Percentiles rank a stretch among this genome's conserved stretches.
Conservation (phyloP, 2,329 filamentous ascomycete genomes). For the Colletotrichum viniferum region DNA sequence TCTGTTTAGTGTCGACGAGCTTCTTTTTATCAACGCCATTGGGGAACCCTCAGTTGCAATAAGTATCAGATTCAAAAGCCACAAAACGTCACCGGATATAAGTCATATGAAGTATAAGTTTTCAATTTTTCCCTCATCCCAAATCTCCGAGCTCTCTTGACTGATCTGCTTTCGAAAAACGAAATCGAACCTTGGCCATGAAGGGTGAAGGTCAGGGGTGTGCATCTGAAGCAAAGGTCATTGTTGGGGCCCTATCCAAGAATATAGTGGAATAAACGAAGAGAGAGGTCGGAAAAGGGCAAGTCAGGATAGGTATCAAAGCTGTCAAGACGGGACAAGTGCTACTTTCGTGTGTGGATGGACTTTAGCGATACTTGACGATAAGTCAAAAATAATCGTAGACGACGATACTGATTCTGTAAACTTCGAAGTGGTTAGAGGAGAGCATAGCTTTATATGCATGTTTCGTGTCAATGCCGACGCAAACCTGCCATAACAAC, state of each 20-base stretch:
- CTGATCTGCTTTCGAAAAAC: too few species aligned
- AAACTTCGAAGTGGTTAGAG: neutral
- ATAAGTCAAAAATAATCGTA: neutral
- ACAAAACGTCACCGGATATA: neutral
- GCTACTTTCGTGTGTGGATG: too few species aligned
- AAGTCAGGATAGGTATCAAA: accelerated
- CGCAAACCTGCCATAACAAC: accelerated
- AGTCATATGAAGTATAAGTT: accelerated
- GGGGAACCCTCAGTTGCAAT: too few species aligned
- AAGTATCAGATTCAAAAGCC: neutral
- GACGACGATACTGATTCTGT: too few species aligned
- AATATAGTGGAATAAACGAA: neutral
- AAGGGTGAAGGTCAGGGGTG: too few species aligned
- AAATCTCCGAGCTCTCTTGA: too few species aligned
- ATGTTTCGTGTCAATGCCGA: neutral
- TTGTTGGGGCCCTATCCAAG: too few species aligned
- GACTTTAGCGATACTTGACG: neutral
- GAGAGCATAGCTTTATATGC: accelerated
- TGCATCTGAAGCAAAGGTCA: too few species aligned
- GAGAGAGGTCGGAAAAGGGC: accelerated
- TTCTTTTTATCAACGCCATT: too few species aligned
- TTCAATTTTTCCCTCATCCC: too few species aligned
- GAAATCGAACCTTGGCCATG: too few species aligned
- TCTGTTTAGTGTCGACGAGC: too few species aligned
- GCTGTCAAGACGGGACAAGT: accelerated